phyloP scores from a whole-genome alignment of 176 grass and related monocot species.

The Triticum urartu region DNA sequence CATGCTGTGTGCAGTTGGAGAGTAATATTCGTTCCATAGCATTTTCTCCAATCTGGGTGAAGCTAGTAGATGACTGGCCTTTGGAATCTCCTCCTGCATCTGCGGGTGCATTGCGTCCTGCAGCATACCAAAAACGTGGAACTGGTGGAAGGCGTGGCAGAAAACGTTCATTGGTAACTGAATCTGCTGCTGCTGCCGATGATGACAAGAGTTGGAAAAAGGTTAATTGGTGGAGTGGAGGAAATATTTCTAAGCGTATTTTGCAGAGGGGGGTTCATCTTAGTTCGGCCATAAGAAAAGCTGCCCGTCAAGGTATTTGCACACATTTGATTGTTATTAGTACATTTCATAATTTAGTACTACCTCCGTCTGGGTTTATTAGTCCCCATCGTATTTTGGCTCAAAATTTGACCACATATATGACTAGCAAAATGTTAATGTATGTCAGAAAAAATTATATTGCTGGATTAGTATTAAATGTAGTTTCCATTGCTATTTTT shows the following conservation, averaged over 20 bases:
- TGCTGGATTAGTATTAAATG: too few species aligned
- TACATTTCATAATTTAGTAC: not conserved
- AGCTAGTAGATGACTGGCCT: slow-evolving; percentile 68
- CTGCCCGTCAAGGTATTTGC: slow-evolving; percentile 88
- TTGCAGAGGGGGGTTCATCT: slow-evolving; percentile 65
- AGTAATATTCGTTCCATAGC: slow-evolving; percentile 76
- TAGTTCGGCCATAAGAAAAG: slow-evolving; percentile 53
- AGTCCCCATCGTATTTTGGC: too few species aligned
- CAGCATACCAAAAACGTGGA: slow-evolving; percentile 68
- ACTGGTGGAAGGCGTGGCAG: slow-evolving; percentile 63
- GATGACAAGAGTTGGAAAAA: slow-evolving; percentile 79
- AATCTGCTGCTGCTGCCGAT: slow-evolving; percentile 43
- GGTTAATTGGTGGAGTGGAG: slow-evolving; percentile 84
- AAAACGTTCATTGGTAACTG: slow-evolving; percentile 55
- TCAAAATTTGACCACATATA: too few species aligned
- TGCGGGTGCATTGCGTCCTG: slow-evolving; percentile 45
- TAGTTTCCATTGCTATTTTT: too few species aligned
- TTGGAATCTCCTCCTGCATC: slow-evolving; percentile 46
- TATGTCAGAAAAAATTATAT: too few species aligned
- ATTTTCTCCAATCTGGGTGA: slow-evolving; percentile 78
- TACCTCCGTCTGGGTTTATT: too few species aligned
- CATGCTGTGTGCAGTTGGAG: slow-evolving; percentile 73
- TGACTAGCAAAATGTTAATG: too few species aligned
- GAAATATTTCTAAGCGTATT: slow-evolving; percentile 77
- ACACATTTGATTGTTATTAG: slow-evolving; percentile 11